Conservation (phyloP, 2,329 filamentous ascomycete species). For the Xylaria sp. region DNA sequence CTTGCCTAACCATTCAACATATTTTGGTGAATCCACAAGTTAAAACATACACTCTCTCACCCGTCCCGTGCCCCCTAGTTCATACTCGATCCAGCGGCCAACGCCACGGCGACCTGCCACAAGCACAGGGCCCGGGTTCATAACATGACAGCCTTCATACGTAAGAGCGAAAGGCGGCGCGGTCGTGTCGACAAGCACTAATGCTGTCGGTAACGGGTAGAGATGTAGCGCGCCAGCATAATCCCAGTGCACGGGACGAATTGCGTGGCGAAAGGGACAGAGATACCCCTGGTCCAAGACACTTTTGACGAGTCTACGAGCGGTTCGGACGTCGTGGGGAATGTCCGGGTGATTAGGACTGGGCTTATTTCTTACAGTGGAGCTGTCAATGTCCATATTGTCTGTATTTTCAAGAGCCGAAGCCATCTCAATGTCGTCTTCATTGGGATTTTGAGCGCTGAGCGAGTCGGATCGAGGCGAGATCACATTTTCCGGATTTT, state of each 20-base stretch:
- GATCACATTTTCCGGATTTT: constrained; percentile 38
- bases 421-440: constrained; percentile 52
- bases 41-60: constrained; percentile 72
- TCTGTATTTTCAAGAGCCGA: constrained; percentile 45
- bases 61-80: constrained; percentile 70
- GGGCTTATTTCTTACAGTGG: constrained; percentile 4
- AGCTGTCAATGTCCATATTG: constrained; percentile 59
- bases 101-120: constrained; percentile 74
- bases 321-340: constrained; percentile 66
- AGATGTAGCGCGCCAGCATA: constrained; percentile 79
- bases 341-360: constrained; percentile 42
- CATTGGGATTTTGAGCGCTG: constrained; percentile 29
- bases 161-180: constrained; percentile 86
- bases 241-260: constrained; percentile 91
- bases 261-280: constrained; percentile 83
- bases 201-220: constrained; percentile 86
- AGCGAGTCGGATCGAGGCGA: constrained; percentile 19
- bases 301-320: constrained; percentile 87
- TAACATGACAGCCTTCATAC: constrained; percentile 94
- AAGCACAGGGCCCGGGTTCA: constrained; percentile 88
- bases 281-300: constrained; percentile 91
- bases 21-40: background rate
- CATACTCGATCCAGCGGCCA: constrained; percentile 90
- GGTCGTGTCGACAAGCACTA: constrained; percentile 85
- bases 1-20: constrained; percentile 1